Base-by-base conservation (phyloP, 371 early-diverging fungal species). In the Parasitella parasitica region DNA sequence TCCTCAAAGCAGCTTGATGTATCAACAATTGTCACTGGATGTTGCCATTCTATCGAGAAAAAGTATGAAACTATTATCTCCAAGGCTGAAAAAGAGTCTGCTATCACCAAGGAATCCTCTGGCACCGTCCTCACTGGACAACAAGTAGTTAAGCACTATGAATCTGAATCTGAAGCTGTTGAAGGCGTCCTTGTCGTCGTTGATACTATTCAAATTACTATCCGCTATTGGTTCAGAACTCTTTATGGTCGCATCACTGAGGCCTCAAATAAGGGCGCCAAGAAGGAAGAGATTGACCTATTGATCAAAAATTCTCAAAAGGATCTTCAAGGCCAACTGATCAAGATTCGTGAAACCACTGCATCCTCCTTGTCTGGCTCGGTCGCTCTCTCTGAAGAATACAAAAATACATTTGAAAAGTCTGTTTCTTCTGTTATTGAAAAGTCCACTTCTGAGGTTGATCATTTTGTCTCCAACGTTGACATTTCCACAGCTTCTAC, bases 161-260 rank as follows among this genome's bases (percentile, higher is more conserved):
- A 55, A 41, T 51, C 66, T 11, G 61, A 56, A 52, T 15, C 57
- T 30, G 66, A 66, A 41, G 34, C 53, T 16, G 59, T 54, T 5
- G 51, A 66, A 26, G 36, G 34, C 27, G 24, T 61, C n/a, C 35
- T 67, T 49, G 39, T 63, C 24, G 16, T 34, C 1, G 54, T 70
- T 11, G 60, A 67, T 4, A 71, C 55, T 28, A 53, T 67, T 18
- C 60, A 64, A 11, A 35, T 67, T 9, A 59, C 60, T 24, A 59
- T 71, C 20, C 72, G 62, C 39, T 68, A 64, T 27, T 71, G 68
- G 68, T 56, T 61, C 27, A 68, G 46, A 30, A 55, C 51, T 16
- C 54, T 71, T 16, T 57, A 57, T 20, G 27, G 39, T 18, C 61
- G 59, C 15, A 38, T 71, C 3, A 18, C 39, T 15, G 39, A 59